A percentile compares a stretch with the other conserved stretches of the same genome.
Evolutionary conservation across 495 filamentous ascomycete species (phyloP).

Genomic region (Ascodesmis nigricans): DNA sequence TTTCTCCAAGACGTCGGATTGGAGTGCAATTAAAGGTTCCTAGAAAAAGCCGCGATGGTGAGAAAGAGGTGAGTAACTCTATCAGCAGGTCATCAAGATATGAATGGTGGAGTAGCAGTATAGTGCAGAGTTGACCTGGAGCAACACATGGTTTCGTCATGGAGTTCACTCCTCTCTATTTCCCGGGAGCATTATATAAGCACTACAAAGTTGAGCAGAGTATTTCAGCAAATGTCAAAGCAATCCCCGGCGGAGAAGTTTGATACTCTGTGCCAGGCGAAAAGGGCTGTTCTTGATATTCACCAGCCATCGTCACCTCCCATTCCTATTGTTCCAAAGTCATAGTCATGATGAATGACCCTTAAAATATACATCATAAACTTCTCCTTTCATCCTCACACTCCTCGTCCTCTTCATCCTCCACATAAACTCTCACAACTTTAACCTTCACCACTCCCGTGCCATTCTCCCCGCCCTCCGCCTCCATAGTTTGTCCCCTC

Average conservation of each 20-base stretch:
- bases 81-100: too few species aligned
- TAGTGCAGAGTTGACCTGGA: constrained; percentile 97
- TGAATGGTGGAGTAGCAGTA: too few species aligned
- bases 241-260: constrained; percentile 91
- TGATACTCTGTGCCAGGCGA: constrained; percentile 88
- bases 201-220: constrained; percentile 68
- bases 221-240: constrained; percentile 83
- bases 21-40: too few species aligned
- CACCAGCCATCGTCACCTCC: too few species aligned
- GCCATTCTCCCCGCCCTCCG: constrained; percentile 86
- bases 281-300: constrained; percentile 86
- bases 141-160: constrained; percentile 88
- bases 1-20: too few species aligned
- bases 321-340: too few species aligned
- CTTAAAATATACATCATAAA: constrained; percentile 4
- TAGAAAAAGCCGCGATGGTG: constrained; percentile 87
- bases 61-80: constrained; percentile 91
- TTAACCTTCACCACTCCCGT: constrained; percentile 89
- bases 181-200: constrained; percentile 45
- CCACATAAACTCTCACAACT: constrained; percentile 52
- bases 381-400: neutral
- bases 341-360: constrained; percentile 79
- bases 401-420: too few species aligned
- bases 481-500: constrained; percentile 87
- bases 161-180: constrained; percentile 14